Evolutionary conservation across 2,329 filamentous ascomycete genomes (phyloP).

Genomic region (Penicillium glabrum): DNA sequence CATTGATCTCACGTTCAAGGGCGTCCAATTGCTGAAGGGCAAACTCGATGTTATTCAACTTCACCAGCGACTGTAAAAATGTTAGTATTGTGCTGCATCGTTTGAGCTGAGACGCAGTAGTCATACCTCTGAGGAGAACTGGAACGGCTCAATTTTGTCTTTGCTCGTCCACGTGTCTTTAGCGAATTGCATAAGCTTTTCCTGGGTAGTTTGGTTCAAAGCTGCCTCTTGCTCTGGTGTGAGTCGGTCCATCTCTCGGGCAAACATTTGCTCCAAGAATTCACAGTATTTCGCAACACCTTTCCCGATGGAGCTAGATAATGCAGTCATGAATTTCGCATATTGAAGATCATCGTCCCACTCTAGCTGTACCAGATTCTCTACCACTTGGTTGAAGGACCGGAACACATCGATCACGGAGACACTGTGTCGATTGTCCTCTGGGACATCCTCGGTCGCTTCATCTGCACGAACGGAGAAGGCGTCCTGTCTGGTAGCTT

Average conservation of each 20-base stretch:
- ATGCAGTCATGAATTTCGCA: constrained; percentile 93
- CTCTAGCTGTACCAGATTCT: constrained; percentile 79
- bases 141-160: constrained; percentile 93
- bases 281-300: constrained; percentile 91
- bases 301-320: constrained; percentile 79
- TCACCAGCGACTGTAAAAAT: constrained; percentile 78
- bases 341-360: constrained; percentile 95
- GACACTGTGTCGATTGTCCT: constrained; percentile 86
- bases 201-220: constrained; percentile 76
- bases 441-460: constrained; percentile 63
- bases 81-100: neutral
- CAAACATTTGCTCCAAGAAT: constrained; percentile 79
- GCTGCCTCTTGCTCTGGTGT: constrained; percentile 83
- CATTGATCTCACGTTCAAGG: constrained; percentile 84
- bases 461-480: constrained; percentile 73
- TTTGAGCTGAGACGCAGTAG: neutral
- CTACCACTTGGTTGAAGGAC: constrained; percentile 87
- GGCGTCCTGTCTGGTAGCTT: constrained; percentile 85
- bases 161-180: constrained; percentile 91
- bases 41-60: constrained; percentile 96
- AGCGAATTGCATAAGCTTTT: constrained; percentile 89
- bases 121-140: constrained; percentile 86
- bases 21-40: constrained; percentile 89
- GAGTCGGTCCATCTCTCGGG: constrained; percentile 87
- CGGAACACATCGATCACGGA: constrained; percentile 93